phyloP scores from a whole-genome alignment of 2,329 filamentous ascomycete genomes.

The Hymenoscyphus infarciens region DNA sequence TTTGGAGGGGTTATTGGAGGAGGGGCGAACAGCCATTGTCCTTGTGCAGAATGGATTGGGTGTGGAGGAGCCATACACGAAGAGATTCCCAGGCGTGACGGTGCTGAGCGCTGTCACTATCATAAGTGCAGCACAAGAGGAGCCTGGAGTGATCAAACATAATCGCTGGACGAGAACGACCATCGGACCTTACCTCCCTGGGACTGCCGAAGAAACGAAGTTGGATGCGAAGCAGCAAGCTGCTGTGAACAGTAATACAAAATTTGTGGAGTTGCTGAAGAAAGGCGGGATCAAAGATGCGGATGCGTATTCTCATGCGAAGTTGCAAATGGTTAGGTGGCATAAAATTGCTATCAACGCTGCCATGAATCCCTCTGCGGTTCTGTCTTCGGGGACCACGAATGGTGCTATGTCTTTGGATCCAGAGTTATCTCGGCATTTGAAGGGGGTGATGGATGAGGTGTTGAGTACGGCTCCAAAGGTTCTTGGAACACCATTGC shows the following conservation, averaged over 20 bases:
- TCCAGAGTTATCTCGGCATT: constrained; percentile 57
- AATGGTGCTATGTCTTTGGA: constrained; percentile 66
- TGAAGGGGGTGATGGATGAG: constrained; percentile 66
- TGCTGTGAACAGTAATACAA: constrained; percentile 35
- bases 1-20: constrained; percentile 27
- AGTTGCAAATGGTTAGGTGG: constrained; percentile 68
- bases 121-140: constrained; percentile 63
- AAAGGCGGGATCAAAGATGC: constrained; percentile 62
- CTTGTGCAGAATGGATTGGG: constrained; percentile 35
- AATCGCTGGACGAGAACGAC: constrained; percentile 73
- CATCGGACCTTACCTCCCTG: constrained; percentile 60
- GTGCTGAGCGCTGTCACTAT: constrained; percentile 68
- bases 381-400: constrained; percentile 60
- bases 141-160: constrained; percentile 61
- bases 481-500: constrained; percentile 59
- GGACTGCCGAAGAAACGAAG: constrained; percentile 36
- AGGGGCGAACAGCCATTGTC: constrained; percentile 29
- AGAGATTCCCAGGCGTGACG: constrained; percentile 56
- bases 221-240: constrained; percentile 7
- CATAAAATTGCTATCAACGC: constrained; percentile 76
- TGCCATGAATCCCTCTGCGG: constrained; percentile 69
- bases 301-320: constrained; percentile 59
- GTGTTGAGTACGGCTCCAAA: constrained; percentile 61
- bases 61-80: constrained; percentile 52
- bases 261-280: constrained; percentile 44